Base-by-base conservation (phyloP, 2,329 filamentous ascomycete species). In the Fusarium devonianum region DNA sequence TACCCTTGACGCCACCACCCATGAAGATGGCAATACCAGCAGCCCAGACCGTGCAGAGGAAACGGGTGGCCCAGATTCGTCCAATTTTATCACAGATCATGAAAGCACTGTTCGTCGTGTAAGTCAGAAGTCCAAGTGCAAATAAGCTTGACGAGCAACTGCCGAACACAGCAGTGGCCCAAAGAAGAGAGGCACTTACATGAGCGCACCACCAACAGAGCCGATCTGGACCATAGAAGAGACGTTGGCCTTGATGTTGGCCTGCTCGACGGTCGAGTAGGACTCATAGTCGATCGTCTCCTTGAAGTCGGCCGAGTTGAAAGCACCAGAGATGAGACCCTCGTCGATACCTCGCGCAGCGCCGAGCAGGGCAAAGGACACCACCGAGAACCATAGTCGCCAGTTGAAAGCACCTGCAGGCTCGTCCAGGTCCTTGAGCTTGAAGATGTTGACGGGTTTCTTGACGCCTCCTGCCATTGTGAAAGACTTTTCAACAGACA, bases 141-240 rank as follows among this genome's bases (percentile, higher is more conserved):
- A 9, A 6, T 22, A 9, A 22, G 23, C 9, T 26, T n/a, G 1
- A 12, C 2, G n/a, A n/a, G n/a, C n/a, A n/a, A n/a, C n/a, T n/a
- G 12, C 7, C 10, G 9, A 16, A 8, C 18, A 6, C 2, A 6
- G 7, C 18, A 14, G 6, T 17, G 14, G 12, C 32, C 32, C 28
- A 32, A 44, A 26, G 14, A 22, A 19, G 13, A 22, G 13, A 42
- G 21, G 34, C 9, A 21, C 71, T 67, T 65, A 77, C 75, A 79
- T 78, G 22, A 90, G 75, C 21, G 88, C 86, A 32, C 89, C 89
- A 4, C 77, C 84, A 21, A 92, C 87, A 17, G 83, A 88, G 17
- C 89, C 89, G 63, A 92, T 84, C 71, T 92, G 89, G 0, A 92
- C 89, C 89, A 92, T 92, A 36, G 87, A 82, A 2, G 88, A 87